A percentile compares a stretch with the other conserved stretches of the same genome.
Conservation (phyloP, 805 yeast genomes). For the Yamadazyma phyllophila region DNA sequence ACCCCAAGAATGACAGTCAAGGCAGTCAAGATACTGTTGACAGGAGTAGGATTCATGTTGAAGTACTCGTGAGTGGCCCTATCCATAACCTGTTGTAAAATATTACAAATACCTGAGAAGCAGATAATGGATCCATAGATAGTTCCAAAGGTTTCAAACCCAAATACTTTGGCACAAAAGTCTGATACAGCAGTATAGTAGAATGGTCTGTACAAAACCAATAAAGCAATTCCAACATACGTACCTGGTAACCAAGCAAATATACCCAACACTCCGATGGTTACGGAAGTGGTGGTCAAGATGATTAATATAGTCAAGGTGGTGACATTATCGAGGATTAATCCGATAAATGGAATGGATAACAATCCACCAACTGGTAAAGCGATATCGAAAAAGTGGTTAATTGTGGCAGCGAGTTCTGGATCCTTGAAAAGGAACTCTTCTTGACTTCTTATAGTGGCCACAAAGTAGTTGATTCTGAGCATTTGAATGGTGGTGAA, state of each 20-base stretch:
- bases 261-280: constrained; percentile 72
- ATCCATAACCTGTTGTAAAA: constrained; percentile 70
- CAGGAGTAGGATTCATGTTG: constrained; percentile 75
- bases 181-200: constrained; percentile 92
- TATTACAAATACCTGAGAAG: constrained; percentile 76
- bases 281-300: constrained; percentile 52
- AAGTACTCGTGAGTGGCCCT: constrained; percentile 64
- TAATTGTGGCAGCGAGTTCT: constrained; percentile 53
- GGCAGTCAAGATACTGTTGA: constrained; percentile 55
- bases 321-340: constrained; percentile 69
- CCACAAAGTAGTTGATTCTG: constrained; percentile 88
- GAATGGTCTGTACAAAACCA: constrained; percentile 86
- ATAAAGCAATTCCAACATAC: constrained; percentile 61
- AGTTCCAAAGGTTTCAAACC: constrained; percentile 87
- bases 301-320: constrained; percentile 57
- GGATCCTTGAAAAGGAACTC: constrained; percentile 54
- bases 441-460: constrained; percentile 84
- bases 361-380: constrained; percentile 85
- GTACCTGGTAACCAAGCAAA: constrained; percentile 56
- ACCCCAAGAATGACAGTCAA: constrained; percentile 55
- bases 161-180: constrained; percentile 89
- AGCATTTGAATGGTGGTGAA: constrained; percentile 89
- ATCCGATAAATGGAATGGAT: constrained; percentile 85
- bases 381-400: constrained; percentile 79
- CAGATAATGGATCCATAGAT: constrained; percentile 86